Evolutionary conservation across 768 basidiomycete species (phyloP).

Genomic region (Xerocomus brunneocitrinus): DNA sequence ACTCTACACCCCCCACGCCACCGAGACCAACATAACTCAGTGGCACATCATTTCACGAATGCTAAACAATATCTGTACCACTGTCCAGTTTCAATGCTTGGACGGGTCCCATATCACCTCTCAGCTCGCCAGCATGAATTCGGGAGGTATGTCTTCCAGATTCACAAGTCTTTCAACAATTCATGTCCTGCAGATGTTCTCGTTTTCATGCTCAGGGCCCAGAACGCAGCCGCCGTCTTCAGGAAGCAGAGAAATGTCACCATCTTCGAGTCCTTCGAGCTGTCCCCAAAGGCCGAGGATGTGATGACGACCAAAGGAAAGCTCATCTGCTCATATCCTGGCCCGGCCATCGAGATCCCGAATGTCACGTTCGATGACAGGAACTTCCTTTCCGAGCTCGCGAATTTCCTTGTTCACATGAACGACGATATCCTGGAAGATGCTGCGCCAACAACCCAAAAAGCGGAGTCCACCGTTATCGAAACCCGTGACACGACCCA

Average conservation of each 20-base stretch:
- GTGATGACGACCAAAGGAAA: constrained; percentile 31
- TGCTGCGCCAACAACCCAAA: constrained; percentile 31
- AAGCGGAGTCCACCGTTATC: constrained; percentile 30
- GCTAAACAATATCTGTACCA: constrained; percentile 22
- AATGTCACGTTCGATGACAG: constrained; percentile 23
- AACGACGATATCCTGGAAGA: constrained; percentile 31
- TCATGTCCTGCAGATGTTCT: constrained; percentile 30
- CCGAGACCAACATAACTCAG: neutral
- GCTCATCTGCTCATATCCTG: constrained; percentile 45
- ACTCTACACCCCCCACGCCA: constrained; percentile 13
- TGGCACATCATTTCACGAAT: constrained; percentile 32
- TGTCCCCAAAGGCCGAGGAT: constrained; percentile 28
- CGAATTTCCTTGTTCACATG: neutral
- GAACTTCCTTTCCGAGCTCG: constrained; percentile 32
- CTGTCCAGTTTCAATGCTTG: neutral
- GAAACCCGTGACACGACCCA: constrained; percentile 20
- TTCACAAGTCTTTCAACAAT: neutral
- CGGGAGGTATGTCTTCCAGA: constrained; percentile 11
- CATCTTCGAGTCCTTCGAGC: constrained; percentile 44
- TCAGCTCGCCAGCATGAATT: constrained; percentile 5
- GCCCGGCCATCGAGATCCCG: constrained; percentile 38
- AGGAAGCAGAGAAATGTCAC: constrained; percentile 26
- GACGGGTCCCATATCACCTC: neutral
- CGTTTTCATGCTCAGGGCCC: constrained; percentile 37
- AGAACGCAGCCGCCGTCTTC: constrained; percentile 46